Evolutionary conservation across 768 basidiomycete genomes (phyloP), one percentile per base, ranked within the genome.

Genomic region (Trametes cubensis): DNA sequence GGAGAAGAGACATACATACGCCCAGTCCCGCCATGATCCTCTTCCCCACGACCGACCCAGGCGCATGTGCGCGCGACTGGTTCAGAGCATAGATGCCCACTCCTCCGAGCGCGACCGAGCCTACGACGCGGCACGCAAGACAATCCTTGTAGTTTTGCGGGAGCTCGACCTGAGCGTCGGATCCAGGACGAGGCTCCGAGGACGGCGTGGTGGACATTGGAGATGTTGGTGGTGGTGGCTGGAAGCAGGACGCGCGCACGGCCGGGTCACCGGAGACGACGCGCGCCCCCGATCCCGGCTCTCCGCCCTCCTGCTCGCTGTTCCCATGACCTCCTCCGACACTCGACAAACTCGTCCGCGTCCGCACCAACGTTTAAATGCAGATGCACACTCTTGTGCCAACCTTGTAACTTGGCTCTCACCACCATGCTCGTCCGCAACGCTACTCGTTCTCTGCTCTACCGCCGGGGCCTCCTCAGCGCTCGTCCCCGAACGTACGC

Each of bases 41-140:
- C 71, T 89, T 90, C 59, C 88, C 87, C 26, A 79, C 69, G 4
- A 79, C 72, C 2, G 82, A 84, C 6, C 89, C 88, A 8, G 85
- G 87, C 13, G 86, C 86, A 45, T 78, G 77, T 25, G 80, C 78
- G 49, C 89, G 84, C 26, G 88, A 82, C 77, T 83, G 81, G 71
- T 81, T 80, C 26, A 92, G 73, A 2, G 90, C 88, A 69, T 92
- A 90, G 25, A 85, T 63, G 6, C 90, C 89, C 5, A 85, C 81
- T 4, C 81, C 81, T 21, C 80, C 83, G 6, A 91, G 80, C 2
- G 86, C 84, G 30, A 77, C 84, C 0, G 88, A 82, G 20, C 89
- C 89, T 42, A 89, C 81, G 56, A 91, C 75, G 44, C 83, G 83
- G 71, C 90, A 92, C 0, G 86, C 80, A n/a, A 89, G 67, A 62